Evolutionary conservation across 2,329 filamentous ascomycete genomes (phyloP), one percentile per base, ranked within the genome.

Genomic region (Colletotrichum salicis): DNA sequence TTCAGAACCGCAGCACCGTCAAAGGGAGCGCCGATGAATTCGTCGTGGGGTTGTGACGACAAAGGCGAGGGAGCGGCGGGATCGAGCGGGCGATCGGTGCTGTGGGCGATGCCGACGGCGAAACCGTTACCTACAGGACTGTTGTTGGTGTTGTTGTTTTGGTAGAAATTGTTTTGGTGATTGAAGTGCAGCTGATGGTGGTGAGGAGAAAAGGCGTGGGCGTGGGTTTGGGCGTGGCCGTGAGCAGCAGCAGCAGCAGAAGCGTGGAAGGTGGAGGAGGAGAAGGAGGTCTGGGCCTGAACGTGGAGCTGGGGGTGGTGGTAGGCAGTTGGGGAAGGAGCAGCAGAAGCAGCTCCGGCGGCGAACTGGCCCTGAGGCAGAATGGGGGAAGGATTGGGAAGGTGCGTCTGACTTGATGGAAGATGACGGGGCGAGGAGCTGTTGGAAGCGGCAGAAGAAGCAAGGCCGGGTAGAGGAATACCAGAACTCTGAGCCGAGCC

Each of bases 151-250:
- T 64, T 71, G 65, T 69, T 71, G 69, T 59, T 63, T 59, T 55
- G 59, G 48, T 64, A 64, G 48, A 54, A 64, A 62, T 59, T 55
- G 65, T 63, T 64, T 63, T 63, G 64, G 63, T 61, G 57, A 45
- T 37, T 65, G 54, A 70, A 66, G 67, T 59, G 58, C 62, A 66
- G 67, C 45, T 70, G 67, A 55, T 66, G 22, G 89, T 86, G 71
- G 87, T 91, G 31, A 98, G 86, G 2, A 93, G 91, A 1, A 95
- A 94, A 41, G 95, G 97, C 79, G 93, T 95, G 4, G 94, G 93
- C 1, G 94, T 76, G 62, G 64, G n/a, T 35, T 33, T 60, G 75
- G 74, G 93, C 1, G 94, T 76, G 64, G 58, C 27, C 61, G 51
- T 64, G 75, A 48, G 19, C 41, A 22, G 41, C 41, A 45, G 19